Conservation (phyloP, 352 stramenopile species). For the Globisporangium solare region DNA sequence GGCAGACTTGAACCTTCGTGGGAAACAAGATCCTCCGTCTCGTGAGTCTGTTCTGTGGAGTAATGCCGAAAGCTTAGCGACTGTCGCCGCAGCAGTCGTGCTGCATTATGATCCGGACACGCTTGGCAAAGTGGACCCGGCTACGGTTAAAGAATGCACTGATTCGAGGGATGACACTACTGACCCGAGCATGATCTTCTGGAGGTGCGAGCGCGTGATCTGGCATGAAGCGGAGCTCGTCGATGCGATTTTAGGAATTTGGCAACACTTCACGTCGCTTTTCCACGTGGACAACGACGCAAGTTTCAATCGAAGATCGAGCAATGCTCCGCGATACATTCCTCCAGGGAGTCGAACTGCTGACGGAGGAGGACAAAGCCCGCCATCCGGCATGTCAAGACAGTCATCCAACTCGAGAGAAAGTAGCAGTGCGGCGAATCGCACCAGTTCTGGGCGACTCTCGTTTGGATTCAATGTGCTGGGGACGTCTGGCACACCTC, state of each 20-base stretch:
- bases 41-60: slow-evolving; percentile 74
- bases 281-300: slow-evolving; percentile 74
- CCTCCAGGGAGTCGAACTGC: slow-evolving; percentile 17
- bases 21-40: slow-evolving; percentile 55
- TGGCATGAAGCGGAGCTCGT: slow-evolving; percentile 74
- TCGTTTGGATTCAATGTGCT: slow-evolving; percentile 40
- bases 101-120: slow-evolving; percentile 81
- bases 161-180: slow-evolving; percentile 6
- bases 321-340: slow-evolving; percentile 28
- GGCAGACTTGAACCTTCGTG: slow-evolving; percentile 57
- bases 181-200: slow-evolving; percentile 47
- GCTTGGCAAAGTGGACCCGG: slow-evolving; percentile 49
- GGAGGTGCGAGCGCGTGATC: slow-evolving; percentile 71
- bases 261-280: slow-evolving; percentile 72
- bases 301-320: slow-evolving; percentile 63
- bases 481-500: slow-evolving; percentile 19
- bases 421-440: background rate
- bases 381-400: slow-evolving; percentile 23
- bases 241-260: slow-evolving; percentile 69
- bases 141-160: slow-evolving; percentile 11
- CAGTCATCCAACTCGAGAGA: slow-evolving; percentile 13
- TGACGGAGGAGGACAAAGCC: slow-evolving; percentile 39
- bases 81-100: slow-evolving; percentile 63
- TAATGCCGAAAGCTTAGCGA: slow-evolving; percentile 76
- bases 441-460: slow-evolving; percentile 13